These are phyloP conservation scores for Colletotrichum camelliae DNA, from an alignment of 2,329 filamentous ascomycete genomes.

Conservation along the genomic window DNA sequence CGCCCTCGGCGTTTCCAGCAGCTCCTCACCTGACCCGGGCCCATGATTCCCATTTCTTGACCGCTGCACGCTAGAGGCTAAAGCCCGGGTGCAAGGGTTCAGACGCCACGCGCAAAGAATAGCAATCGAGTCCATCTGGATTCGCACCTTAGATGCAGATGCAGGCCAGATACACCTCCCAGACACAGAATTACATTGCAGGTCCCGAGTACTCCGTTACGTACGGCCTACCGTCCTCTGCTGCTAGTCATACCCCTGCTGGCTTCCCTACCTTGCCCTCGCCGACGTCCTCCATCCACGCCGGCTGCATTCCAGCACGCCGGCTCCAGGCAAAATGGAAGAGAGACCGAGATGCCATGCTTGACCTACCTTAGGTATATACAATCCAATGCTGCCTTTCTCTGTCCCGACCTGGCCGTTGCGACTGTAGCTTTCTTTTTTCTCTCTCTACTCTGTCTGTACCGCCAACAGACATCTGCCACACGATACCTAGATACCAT, in stretches of 20 bases:
- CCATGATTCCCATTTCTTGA: slow-evolving; percentile 25
- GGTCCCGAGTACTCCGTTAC: neutral
- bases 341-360: neutral
- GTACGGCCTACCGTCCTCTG: neutral
- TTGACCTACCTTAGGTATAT: slow-evolving; percentile 24
- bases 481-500: neutral
- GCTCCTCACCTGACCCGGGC: slow-evolving; percentile 30
- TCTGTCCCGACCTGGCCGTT: slow-evolving; percentile 11
- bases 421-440: neutral
- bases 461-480: neutral
- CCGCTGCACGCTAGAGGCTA: slow-evolving; percentile 28
- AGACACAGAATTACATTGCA: neutral
- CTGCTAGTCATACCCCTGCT: slow-evolving; percentile 26
- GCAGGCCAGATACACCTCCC: neutral
- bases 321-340: neutral
- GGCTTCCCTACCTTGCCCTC: slow-evolving; percentile 15
- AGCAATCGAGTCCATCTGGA: slow-evolving; percentile 6
- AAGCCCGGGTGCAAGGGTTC: neutral
- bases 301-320: slow-evolving; percentile 21
- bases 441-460: neutral
- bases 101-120: slow-evolving; percentile 24
- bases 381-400: slow-evolving; percentile 28
- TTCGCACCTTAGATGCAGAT: slow-evolving; percentile 1
- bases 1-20: slow-evolving; percentile 25
- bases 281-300: slow-evolving; percentile 31